phyloP scores from a whole-genome alignment of 805 yeast genomes.

The Clavispora santaluciae region DNA sequence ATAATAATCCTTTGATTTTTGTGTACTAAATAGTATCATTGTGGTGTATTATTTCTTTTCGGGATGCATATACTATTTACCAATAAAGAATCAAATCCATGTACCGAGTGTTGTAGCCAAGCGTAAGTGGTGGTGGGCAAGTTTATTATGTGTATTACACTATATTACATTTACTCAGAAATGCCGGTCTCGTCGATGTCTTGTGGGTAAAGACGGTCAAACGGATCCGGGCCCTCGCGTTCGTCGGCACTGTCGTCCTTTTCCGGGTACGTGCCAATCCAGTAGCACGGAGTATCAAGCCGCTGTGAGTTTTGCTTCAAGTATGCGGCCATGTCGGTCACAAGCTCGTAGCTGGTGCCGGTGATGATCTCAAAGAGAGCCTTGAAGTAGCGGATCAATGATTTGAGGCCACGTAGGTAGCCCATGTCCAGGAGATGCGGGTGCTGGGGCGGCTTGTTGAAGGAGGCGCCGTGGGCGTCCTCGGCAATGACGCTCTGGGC shows the following conservation, averaged over 20 bases:
- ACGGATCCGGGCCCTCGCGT: slow-evolving; percentile 10
- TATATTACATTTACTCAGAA: slow-evolving; percentile 10
- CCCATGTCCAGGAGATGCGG: slow-evolving; percentile 70
- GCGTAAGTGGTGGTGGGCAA: neutral
- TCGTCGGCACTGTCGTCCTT: slow-evolving; percentile 4
- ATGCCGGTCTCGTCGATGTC: slow-evolving; percentile 12
- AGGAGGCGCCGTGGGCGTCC: slow-evolving; percentile 21
- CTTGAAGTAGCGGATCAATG: slow-evolving; percentile 66
- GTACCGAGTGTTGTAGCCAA: neutral
- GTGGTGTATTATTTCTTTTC: slow-evolving; percentile 16
- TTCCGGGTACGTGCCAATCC: slow-evolving; percentile 12
- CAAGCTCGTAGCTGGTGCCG: slow-evolving; percentile 23
- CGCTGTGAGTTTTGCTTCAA: slow-evolving; percentile 1
- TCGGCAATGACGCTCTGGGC: slow-evolving; percentile 81
- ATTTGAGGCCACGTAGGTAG: slow-evolving; percentile 72
- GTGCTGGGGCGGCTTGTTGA: slow-evolving; percentile 67
- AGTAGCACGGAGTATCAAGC: slow-evolving; percentile 4
- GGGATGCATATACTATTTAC: slow-evolving; percentile 21
- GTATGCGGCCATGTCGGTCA: slow-evolving; percentile 2
- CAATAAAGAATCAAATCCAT: slow-evolving; percentile 16
- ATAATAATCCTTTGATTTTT: slow-evolving; percentile 15
- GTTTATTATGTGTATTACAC: neutral
- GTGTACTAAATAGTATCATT: slow-evolving; percentile 13
- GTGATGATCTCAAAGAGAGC: slow-evolving; percentile 54
- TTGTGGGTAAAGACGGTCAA: slow-evolving; percentile 7